These are phyloP conservation scores for Harringtonia aguacate DNA, from an alignment of 2,329 filamentous ascomycete species.

Conservation along the genomic window DNA sequence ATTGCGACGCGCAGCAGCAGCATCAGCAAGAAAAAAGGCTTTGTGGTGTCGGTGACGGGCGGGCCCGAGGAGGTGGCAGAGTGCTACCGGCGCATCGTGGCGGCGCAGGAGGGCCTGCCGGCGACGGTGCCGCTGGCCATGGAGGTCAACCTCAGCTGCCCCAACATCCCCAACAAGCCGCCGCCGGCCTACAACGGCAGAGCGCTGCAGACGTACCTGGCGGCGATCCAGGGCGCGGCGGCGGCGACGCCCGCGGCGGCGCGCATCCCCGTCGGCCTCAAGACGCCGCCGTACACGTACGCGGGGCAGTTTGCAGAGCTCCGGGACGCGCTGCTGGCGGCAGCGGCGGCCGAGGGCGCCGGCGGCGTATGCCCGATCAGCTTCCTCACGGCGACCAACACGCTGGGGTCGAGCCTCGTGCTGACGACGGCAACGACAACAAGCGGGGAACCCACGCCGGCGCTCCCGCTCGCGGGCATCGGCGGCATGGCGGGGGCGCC, in stretches of 20 bases:
- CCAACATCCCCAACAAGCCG: conserved; percentile 58
- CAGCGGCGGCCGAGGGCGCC: conserved; percentile 12
- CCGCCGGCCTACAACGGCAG: conserved; percentile 57
- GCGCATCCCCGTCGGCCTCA: conserved; percentile 46
- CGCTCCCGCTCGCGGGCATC: conserved; percentile 44
- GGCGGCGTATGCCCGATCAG: conserved; percentile 32
- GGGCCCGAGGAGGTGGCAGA: conserved; percentile 41
- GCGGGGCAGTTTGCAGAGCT: conserved; percentile 51
- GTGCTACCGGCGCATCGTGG: conserved; percentile 42
- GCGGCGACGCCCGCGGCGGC: neutral
- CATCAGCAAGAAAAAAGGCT: conserved; percentile 34
- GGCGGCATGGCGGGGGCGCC: conserved; percentile 65
- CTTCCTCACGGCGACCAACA: conserved; percentile 69
- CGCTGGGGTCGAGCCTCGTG: conserved; percentile 55
- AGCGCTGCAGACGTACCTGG: conserved; percentile 44
- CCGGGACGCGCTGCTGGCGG: conserved; percentile 34
- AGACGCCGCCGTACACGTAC: conserved; percentile 69
- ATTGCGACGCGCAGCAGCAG: conserved; percentile 21
- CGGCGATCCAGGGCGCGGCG: conserved; percentile 21
- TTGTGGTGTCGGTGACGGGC: conserved; percentile 65
- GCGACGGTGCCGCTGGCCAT: conserved; percentile 44
- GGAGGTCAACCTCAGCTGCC: conserved; percentile 71
- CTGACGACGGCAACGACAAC: conserved; percentile 22
- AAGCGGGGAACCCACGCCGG: conserved; percentile 23
- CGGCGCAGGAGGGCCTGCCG: conserved; percentile 22